These are phyloP conservation scores for Neckera pumila DNA, from an alignment of 225 moss, liverwort and hornwort species.

Conservation along the genomic window DNA sequence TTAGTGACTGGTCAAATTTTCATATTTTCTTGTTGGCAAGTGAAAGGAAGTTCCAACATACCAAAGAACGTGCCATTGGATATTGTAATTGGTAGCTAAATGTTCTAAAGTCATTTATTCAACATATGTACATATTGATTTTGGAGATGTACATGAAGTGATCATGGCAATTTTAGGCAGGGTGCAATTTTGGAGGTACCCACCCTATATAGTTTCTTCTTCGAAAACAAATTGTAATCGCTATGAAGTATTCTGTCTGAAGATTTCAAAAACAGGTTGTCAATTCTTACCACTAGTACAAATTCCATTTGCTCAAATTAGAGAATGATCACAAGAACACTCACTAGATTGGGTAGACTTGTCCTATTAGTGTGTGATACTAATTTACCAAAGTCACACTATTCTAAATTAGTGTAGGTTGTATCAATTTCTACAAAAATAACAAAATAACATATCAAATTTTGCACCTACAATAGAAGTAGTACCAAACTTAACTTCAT, in stretches of 20 bases:
- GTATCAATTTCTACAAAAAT: neutral
- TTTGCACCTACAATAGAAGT: neutral
- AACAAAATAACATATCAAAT: neutral
- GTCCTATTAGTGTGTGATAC: neutral
- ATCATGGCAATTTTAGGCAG: neutral
- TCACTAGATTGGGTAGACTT: neutral
- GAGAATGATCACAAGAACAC: neutral
- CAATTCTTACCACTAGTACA: neutral
- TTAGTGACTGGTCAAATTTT: rapidly evolving
- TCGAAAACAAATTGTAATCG: neutral
- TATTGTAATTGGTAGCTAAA: rapidly evolving
- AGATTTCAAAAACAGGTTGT: neutral
- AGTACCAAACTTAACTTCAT: neutral
- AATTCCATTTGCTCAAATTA: neutral
- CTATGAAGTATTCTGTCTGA: too few species aligned
- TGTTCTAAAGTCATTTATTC: neutral
- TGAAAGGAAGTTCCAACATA: rapidly evolving
- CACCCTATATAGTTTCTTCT: neutral
- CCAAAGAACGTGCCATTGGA: rapidly evolving
- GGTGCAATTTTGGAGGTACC: rapidly evolving
- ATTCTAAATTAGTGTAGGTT: neutral
- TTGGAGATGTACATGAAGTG: neutral
- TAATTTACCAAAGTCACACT: neutral
- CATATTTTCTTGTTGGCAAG: too few species aligned
- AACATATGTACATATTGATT: neutral